These are phyloP conservation scores for Podospora didyma DNA, from an alignment of 495 filamentous ascomycete genomes.

Conservation along the genomic window DNA sequence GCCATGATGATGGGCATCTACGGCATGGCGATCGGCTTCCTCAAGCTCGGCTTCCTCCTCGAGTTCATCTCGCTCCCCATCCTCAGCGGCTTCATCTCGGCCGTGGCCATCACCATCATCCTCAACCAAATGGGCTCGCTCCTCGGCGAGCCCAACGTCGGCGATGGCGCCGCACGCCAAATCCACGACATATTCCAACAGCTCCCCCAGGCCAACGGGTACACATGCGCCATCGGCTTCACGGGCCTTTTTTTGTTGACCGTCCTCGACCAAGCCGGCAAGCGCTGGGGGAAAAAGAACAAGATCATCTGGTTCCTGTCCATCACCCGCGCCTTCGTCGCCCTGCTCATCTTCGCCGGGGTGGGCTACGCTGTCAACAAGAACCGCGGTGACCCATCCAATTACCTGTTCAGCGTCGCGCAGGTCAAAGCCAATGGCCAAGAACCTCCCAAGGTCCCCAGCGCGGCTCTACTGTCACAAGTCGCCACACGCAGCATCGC, in stretches of 20 bases:
- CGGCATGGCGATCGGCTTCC: constrained; percentile 43
- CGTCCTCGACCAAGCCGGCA: constrained; percentile 41
- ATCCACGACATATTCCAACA: constrained; percentile 41
- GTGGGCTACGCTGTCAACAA: constrained; percentile 47
- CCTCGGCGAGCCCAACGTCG: constrained; percentile 38
- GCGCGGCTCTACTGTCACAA: constrained; percentile 29
- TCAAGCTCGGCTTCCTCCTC: constrained; percentile 50
- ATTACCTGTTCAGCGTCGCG: constrained; percentile 36
- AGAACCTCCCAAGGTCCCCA: constrained; percentile 33
- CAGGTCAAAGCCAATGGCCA: constrained; percentile 43
- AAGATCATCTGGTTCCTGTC: constrained; percentile 39
- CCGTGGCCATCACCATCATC: constrained; percentile 46
- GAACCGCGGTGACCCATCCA: constrained; percentile 23
- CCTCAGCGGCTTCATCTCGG: constrained; percentile 48
- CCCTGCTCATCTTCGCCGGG: constrained; percentile 42
- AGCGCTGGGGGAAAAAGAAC: constrained; percentile 43
- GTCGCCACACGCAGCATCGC: constrained; percentile 37
- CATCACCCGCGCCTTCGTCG: constrained; percentile 43
- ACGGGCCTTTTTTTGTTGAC: constrained; percentile 40
- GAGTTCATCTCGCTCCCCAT: constrained; percentile 50
- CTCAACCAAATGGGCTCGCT: constrained; percentile 44
- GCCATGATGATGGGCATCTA: constrained; percentile 51
- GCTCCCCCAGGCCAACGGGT: constrained; percentile 37
- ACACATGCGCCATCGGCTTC: constrained; percentile 45
- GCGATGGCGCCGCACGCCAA: constrained; percentile 35